These are phyloP conservation scores for Colletotrichum gloeosporioides DNA, from an alignment of 2,329 filamentous ascomycete genomes.

Conservation along the genomic window DNA sequence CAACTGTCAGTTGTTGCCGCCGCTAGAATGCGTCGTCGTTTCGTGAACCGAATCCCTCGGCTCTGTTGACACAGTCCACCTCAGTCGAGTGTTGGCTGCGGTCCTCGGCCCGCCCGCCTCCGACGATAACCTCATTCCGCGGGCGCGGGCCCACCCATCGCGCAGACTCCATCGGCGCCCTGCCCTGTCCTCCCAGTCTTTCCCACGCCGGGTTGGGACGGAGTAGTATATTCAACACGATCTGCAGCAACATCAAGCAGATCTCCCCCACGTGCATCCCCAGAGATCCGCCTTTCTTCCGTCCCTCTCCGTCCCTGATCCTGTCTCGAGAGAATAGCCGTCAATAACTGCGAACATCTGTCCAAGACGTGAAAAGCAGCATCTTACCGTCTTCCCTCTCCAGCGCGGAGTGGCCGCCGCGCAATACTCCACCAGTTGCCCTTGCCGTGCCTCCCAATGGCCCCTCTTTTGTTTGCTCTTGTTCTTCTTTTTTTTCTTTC, in stretches of 20 bases:
- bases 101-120: background rate
- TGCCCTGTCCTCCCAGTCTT: background rate
- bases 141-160: background rate
- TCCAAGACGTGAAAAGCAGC: background rate
- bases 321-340: background rate
- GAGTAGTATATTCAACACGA: background rate
- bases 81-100: background rate
- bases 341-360: background rate
- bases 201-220: background rate
- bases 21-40: background rate
- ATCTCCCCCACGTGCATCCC: background rate
- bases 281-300: background rate
- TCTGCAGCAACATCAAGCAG: background rate
- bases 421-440: background rate
- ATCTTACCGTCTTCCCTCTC: background rate
- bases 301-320: background rate
- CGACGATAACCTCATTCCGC: background rate
- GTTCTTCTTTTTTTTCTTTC: no score
- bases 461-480: background rate
- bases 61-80: background rate
- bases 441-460: background rate
- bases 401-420: background rate
- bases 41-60: background rate
- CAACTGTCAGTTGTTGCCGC: background rate
- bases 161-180: background rate